Percentiles rank a stretch among this genome's conserved stretches.
Evolutionary conservation across 306 rosid genomes (phyloP).

Genomic region (Sesbania bispinosa): DNA sequence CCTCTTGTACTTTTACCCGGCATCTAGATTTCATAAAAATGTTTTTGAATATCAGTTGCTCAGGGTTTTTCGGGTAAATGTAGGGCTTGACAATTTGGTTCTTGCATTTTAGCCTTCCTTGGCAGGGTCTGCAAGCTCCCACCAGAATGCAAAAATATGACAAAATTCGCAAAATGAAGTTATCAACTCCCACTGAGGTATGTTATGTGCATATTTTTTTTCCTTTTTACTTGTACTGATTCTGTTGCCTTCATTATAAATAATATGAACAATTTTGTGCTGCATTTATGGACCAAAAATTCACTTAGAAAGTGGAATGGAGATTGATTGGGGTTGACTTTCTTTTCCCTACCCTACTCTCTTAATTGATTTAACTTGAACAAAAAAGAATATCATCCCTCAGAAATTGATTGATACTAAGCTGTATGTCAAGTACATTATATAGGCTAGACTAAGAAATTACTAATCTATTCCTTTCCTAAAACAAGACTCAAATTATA

Average conservation of each 20-base stretch:
- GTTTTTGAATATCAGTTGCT: neutral
- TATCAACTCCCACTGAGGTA: constrained; percentile 73
- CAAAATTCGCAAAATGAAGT: constrained; percentile 59
- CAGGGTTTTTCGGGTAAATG: neutral
- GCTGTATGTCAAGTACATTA: neutral
- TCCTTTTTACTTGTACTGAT: neutral
- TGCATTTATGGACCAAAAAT: neutral
- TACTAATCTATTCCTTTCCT: neutral
- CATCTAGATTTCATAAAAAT: neutral
- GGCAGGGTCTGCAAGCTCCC: constrained; percentile 83
- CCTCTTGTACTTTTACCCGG: neutral
- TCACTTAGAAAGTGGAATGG: neutral
- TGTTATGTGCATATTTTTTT: constrained; percentile 13
- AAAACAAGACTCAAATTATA: too few species aligned
- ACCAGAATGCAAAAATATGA: constrained; percentile 67
- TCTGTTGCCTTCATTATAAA: neutral
- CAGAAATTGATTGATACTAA: neutral
- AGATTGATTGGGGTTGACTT: neutral
- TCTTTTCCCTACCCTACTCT: neutral
- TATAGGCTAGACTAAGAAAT: neutral
- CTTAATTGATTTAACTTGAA: neutral
- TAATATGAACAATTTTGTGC: neutral
- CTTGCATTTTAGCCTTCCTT: constrained; percentile 65
- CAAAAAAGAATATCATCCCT: too few species aligned
- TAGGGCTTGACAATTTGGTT: constrained; percentile 14